Evolutionary conservation across 176 grass and related monocot species (phyloP).

Genomic region (Cenchrus americanus): DNA sequence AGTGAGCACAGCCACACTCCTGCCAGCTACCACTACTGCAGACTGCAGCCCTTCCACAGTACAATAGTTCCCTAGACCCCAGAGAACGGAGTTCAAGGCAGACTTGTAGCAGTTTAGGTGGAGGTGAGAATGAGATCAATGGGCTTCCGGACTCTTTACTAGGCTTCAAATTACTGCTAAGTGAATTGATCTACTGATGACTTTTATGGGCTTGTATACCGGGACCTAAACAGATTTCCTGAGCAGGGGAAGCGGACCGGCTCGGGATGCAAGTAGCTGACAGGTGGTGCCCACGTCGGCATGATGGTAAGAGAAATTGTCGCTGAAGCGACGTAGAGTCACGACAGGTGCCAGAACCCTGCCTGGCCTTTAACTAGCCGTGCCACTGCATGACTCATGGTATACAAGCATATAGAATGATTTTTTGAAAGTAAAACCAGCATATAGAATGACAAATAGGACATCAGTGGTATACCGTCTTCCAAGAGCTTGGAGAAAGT

Average conservation of each 20-base stretch:
- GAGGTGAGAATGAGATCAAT: background rate
- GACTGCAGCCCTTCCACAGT: background rate
- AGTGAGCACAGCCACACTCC: background rate
- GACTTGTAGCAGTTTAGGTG: background rate
- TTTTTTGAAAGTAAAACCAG: too few relatives aligned
- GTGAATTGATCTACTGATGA: background rate
- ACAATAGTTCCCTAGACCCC: background rate
- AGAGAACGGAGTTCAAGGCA: background rate
- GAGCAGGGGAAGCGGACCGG: background rate
- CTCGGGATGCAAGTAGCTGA: too few relatives aligned
- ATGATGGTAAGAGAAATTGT: too few relatives aligned
- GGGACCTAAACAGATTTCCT: background rate
- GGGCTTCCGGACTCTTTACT: background rate
- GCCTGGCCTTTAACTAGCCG: background rate
- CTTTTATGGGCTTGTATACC: background rate
- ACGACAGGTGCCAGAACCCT: background rate
- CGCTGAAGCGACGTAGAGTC: too few relatives aligned
- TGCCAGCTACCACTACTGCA: background rate
- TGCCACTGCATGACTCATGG: background rate
- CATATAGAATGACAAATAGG: conserved; percentile 15
- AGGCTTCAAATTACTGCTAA: background rate
- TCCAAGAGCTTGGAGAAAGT: conserved; percentile 98
- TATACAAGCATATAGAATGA: background rate
- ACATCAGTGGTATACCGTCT: conserved; percentile 59
- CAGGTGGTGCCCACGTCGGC: too few relatives aligned